phyloP scores from a whole-genome alignment of 164 flowering plant genomes.

The Aristolochia contorta region DNA sequence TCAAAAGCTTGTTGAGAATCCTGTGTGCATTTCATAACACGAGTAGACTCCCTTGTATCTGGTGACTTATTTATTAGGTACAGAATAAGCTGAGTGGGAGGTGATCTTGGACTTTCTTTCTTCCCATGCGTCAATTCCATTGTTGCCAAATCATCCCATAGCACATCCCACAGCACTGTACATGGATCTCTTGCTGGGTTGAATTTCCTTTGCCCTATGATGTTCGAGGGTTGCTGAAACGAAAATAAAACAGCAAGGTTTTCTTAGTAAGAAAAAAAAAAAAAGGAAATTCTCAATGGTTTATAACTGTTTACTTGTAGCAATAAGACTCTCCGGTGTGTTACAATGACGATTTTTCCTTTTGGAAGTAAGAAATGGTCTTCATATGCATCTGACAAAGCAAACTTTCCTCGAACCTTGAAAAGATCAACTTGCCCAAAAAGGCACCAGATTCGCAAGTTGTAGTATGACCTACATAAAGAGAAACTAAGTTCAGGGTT shows the following conservation, averaged over 20 bases:
- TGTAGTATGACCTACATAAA: slow-evolving; percentile 77
- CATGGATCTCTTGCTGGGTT: slow-evolving; percentile 94
- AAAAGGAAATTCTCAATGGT: neutral
- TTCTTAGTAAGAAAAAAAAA: neutral
- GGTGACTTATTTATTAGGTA: slow-evolving; percentile 42
- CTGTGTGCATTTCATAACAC: slow-evolving; percentile 61
- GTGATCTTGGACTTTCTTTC: slow-evolving; percentile 56
- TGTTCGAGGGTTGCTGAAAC: slow-evolving; percentile 67
- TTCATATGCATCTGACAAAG: slow-evolving; percentile 96
- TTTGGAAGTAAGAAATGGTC: slow-evolving; percentile 86
- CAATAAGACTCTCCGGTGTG: slow-evolving; percentile 81
- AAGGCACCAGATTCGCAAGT: slow-evolving; percentile 93
- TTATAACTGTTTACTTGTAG: slow-evolving; percentile 74
- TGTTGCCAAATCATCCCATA: slow-evolving; percentile 67
- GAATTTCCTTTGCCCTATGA: slow-evolving; percentile 77
- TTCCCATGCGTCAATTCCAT: slow-evolving; percentile 79
- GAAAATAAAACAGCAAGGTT: neutral
- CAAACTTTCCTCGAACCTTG: slow-evolving; percentile 96
- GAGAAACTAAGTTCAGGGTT: neutral
- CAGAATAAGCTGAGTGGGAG: slow-evolving; percentile 64
- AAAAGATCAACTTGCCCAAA: slow-evolving; percentile 92
- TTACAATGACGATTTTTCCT: slow-evolving; percentile 64
- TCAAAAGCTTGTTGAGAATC: slow-evolving; percentile 72
- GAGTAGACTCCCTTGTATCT: slow-evolving; percentile 61
- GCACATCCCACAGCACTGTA: slow-evolving; percentile 84